Conservation (phyloP, 1,284 basidiomycete genomes). For the Fomes fomentarius region DNA sequence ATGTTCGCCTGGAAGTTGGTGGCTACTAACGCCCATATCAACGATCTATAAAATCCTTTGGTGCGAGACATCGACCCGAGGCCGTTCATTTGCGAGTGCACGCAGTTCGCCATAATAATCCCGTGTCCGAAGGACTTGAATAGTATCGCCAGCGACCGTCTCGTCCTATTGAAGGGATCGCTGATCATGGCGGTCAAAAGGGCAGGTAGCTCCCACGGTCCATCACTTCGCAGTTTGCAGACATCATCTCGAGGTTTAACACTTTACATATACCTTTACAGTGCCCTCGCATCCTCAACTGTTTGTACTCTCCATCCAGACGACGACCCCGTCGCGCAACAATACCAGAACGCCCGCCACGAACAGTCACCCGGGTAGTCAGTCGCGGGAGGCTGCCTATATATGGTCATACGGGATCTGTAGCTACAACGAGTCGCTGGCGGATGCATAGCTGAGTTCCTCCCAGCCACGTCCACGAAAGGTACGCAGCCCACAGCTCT, state of each 20-base stretch:
- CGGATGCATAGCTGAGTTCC: constrained; percentile 10
- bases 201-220: constrained; percentile 15
- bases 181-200: not conserved
- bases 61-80: too few species aligned
- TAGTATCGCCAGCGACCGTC: not conserved
- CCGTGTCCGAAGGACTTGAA: too few species aligned
- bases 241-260: not conserved
- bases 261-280: not conserved
- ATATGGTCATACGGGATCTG: constrained; percentile 20
- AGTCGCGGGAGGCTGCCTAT: constrained; percentile 11
- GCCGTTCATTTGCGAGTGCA: not conserved
- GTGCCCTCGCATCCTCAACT: not conserved
- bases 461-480: constrained; percentile 1
- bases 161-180: not conserved
- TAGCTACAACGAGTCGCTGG: constrained; percentile 19
- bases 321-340: too few species aligned
- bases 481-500: not conserved
- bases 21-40: not conserved
- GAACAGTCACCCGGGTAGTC: too few species aligned
- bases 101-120: too few species aligned
- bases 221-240: constrained; percentile 1
- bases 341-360: too few species aligned
- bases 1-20: too few species aligned
- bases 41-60: not conserved
- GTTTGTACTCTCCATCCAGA: not conserved